These are phyloP conservation scores for Vaccinium vitisidaea DNA, from an alignment of 148 eudicot genomes.

Conservation along the genomic window DNA sequence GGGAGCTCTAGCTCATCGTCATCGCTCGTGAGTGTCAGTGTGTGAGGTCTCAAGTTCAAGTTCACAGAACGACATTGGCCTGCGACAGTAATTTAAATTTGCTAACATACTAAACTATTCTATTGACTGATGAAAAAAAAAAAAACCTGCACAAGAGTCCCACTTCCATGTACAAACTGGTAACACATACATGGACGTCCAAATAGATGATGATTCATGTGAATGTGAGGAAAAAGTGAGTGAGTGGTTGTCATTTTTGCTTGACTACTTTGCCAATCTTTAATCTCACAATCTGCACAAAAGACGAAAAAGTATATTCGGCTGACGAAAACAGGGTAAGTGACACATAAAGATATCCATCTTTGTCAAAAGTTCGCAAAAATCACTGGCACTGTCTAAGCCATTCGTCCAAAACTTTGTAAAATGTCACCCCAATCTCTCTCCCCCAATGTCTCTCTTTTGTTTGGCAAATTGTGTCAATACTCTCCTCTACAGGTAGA, in stretches of 20 bases:
- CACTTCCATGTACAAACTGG: no score
- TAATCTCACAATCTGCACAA: background rate
- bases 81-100: no score
- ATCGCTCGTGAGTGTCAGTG: no score
- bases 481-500: background rate
- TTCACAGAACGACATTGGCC: no score
- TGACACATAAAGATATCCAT: background rate
- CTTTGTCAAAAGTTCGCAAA: conserved; percentile 12
- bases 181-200: no score
- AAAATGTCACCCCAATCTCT: background rate
- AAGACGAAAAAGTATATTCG: background rate
- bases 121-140: no score
- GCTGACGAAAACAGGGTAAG: background rate
- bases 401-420: background rate
- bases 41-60: no score
- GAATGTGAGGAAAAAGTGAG: background rate
- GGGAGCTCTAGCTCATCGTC: no score
- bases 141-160: no score
- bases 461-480: no score
- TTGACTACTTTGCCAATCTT: background rate
- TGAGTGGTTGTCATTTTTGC: background rate
- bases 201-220: background rate
- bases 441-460: background rate
- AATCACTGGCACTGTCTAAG: background rate
- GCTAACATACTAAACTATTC: no score